Conservation (phyloP, 306 rosid species). For the Vicia sativa region DNA sequence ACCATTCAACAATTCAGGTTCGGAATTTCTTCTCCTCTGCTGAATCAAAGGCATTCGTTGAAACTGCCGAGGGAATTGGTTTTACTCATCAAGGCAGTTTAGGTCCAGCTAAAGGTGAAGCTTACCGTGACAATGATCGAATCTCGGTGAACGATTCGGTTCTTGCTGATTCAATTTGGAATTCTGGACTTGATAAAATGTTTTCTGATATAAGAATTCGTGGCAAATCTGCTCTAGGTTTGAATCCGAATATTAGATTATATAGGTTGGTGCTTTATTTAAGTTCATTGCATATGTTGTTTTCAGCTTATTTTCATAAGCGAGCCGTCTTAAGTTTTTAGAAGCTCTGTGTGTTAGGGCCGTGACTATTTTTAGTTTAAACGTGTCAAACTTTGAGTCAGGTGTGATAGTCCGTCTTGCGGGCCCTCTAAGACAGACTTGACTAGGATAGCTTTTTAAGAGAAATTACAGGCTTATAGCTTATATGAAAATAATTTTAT, state of each 20-base stretch:
- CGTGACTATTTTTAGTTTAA: too few species aligned
- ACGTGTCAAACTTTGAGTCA: too few species aligned
- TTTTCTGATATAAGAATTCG: slow-evolving; percentile 71
- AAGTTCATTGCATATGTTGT: not conserved
- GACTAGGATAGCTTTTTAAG: not conserved
- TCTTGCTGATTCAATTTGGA: slow-evolving; percentile 77
- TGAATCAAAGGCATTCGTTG: slow-evolving; percentile 78
- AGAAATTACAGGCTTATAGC: not conserved
- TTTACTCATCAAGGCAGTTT: slow-evolving; percentile 85
- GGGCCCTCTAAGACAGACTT: not conserved
- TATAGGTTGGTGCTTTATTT: slow-evolving; percentile 61
- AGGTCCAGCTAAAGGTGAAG: slow-evolving; percentile 91
- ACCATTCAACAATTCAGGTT: slow-evolving; percentile 60
- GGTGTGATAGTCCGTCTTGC: too few species aligned
- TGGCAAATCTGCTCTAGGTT: slow-evolving; percentile 75
- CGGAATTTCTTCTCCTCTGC: slow-evolving; percentile 63
- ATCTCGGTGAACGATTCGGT: slow-evolving; percentile 65
- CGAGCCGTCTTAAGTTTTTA: too few species aligned
- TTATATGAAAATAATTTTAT: not conserved
- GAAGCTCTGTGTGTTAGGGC: too few species aligned
- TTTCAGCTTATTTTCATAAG: not conserved
- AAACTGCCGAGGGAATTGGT: slow-evolving; percentile 71
- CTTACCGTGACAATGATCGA: slow-evolving; percentile 87
- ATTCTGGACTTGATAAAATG: slow-evolving; percentile 65
- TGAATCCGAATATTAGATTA: slow-evolving; percentile 83